Evolutionary conservation across 768 basidiomycete species (phyloP).

Genomic region (Chalciporus chontae): DNA sequence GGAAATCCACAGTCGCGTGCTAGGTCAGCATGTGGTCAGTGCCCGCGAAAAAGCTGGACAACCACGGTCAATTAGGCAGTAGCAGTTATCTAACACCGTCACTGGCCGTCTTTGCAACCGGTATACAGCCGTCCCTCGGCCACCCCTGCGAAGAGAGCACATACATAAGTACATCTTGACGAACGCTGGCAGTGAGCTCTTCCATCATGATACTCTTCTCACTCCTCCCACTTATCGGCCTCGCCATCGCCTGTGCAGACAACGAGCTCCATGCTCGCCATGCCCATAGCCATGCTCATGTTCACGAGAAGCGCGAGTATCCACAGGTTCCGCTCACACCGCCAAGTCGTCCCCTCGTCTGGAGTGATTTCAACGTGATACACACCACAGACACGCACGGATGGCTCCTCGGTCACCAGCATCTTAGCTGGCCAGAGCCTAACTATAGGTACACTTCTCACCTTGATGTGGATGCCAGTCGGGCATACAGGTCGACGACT

Average conservation of each 20-base stretch:
- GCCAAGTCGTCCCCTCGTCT: slow-evolving; percentile 67
- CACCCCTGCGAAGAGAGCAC: too few relatives aligned
- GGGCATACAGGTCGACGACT: neutral
- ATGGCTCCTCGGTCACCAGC: slow-evolving; percentile 84
- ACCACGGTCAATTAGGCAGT: too few relatives aligned
- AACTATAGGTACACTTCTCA: slow-evolving; percentile 52
- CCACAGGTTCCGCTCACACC: slow-evolving; percentile 43
- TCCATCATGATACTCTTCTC: slow-evolving; percentile 2
- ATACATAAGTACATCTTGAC: too few relatives aligned
- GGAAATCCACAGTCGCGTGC: too few relatives aligned
- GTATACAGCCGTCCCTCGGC: too few relatives aligned
- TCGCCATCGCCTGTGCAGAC: slow-evolving; percentile 22
- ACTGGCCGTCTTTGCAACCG: too few relatives aligned
- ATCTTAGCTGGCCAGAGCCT: slow-evolving; percentile 67
- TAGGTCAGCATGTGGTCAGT: too few relatives aligned
- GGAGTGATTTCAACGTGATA: slow-evolving; percentile 89
- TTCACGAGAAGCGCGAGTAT: slow-evolving; percentile 34
- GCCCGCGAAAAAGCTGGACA: too few relatives aligned
- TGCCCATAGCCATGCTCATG: slow-evolving; percentile 31
- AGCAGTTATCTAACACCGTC: too few relatives aligned
- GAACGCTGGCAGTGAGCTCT: too few relatives aligned
- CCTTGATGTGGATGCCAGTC: neutral
- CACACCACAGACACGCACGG: slow-evolving; percentile 85
- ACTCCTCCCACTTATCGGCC: slow-evolving; percentile 14
- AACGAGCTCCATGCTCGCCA: slow-evolving; percentile 19